Percentiles rank a stretch among this genome's conserved stretches.
Conservation (phyloP, 495 filamentous ascomycete species). For the Aspergillus diversus region DNA sequence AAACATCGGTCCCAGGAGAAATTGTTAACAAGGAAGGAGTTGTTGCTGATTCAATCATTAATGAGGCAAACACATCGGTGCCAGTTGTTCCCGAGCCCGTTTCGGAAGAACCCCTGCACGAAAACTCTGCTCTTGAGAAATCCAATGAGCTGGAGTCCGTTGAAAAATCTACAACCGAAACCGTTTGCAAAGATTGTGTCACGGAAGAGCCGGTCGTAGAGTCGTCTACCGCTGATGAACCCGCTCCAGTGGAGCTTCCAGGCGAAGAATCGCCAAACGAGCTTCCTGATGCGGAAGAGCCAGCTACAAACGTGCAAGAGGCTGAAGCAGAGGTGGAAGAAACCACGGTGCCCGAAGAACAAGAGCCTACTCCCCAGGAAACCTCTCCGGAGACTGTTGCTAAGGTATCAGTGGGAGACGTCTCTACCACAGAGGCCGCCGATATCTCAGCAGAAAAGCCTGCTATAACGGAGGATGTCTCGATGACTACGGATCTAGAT, state of each 20-base stretch:
- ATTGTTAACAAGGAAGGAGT: background rate
- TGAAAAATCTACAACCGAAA: slow-evolving; percentile 9
- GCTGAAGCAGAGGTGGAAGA: slow-evolving; percentile 8
- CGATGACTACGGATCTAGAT: slow-evolving; percentile 19
- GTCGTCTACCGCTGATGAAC: slow-evolving; percentile 10
- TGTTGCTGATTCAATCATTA: background rate
- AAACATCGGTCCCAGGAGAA: background rate
- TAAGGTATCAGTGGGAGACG: slow-evolving; percentile 13
- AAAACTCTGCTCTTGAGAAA: background rate
- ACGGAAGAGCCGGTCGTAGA: slow-evolving; percentile 20
- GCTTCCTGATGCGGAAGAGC: slow-evolving; percentile 13
- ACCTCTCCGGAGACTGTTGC: slow-evolving; percentile 14
- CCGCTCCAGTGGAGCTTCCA: slow-evolving; percentile 7
- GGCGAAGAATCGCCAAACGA: slow-evolving; percentile 16
- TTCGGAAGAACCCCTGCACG: background rate
- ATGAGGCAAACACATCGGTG: background rate
- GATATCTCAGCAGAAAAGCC: slow-evolving; percentile 4
- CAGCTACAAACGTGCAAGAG: slow-evolving; percentile 11
- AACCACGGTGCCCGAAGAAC: slow-evolving; percentile 13
- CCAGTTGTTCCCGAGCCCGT: background rate
- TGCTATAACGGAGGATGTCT: slow-evolving; percentile 8
- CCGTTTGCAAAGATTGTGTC: slow-evolving; percentile 3
- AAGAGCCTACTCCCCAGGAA: slow-evolving; percentile 17
- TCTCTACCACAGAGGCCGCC: slow-evolving; percentile 1
- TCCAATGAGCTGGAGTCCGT: slow-evolving; percentile 6